Percentiles rank a stretch among this genome's conserved stretches.
phyloP scores from a whole-genome alignment of 805 yeast genomes.

The Pichia nakasei region DNA sequence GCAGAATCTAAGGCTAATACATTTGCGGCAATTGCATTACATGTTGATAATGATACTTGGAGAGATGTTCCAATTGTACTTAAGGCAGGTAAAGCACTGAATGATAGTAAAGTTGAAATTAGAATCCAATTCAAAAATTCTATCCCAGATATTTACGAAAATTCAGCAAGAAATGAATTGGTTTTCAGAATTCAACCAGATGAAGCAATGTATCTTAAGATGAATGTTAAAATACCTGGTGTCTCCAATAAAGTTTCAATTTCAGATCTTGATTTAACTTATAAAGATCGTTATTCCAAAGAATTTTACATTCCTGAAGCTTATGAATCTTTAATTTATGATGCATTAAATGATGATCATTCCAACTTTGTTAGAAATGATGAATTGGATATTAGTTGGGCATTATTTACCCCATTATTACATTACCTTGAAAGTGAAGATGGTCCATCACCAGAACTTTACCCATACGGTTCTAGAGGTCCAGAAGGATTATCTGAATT shows the following conservation, averaged over 20 bases:
- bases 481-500: conserved; percentile 59
- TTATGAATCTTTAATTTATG: conserved; percentile 90
- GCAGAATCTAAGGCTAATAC: conserved; percentile 81
- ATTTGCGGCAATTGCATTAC: conserved; percentile 74
- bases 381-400: conserved; percentile 91
- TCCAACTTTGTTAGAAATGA: conserved; percentile 97
- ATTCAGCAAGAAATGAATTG: conserved; percentile 83
- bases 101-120: conserved; percentile 90
- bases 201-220: conserved; percentile 88
- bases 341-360: conserved; percentile 85
- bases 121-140: conserved; percentile 87
- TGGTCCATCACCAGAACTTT: conserved; percentile 58
- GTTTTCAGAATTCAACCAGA: conserved; percentile 92
- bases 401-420: conserved; percentile 83
- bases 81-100: conserved; percentile 97
- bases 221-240: conserved; percentile 93
- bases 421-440: conserved; percentile 65
- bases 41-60: conserved; percentile 92
- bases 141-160: conserved; percentile 70
- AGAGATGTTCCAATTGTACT: conserved; percentile 93
- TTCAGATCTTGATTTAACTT: conserved; percentile 86
- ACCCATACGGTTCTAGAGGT: conserved; percentile 89
- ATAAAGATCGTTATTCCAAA: conserved; percentile 60
- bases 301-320: conserved; percentile 97
- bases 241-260: conserved; percentile 70